phyloP scores from a whole-genome alignment of 306 rosid species.

The Bauhinia variegata region DNA sequence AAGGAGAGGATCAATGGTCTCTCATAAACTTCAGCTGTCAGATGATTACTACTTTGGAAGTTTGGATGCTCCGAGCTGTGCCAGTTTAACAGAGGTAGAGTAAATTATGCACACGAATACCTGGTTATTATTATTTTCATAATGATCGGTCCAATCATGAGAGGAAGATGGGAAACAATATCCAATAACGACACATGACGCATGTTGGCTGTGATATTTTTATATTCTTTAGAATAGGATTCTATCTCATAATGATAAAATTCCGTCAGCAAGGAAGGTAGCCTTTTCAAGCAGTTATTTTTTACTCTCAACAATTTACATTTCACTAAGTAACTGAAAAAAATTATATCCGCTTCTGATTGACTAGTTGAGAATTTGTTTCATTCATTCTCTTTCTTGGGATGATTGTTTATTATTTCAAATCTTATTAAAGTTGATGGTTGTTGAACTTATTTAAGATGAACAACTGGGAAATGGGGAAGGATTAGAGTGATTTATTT shows the following conservation, averaged over 20 bases:
- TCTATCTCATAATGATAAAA: slow-evolving; percentile 1
- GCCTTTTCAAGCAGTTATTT: slow-evolving; percentile 10
- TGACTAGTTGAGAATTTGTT: background rate
- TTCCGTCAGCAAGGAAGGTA: background rate
- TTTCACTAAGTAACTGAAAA: slow-evolving; percentile 5
- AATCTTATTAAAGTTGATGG: background rate
- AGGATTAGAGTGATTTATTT: background rate
- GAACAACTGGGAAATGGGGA: background rate
- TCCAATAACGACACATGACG: slow-evolving; percentile 26
- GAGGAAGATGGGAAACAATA: slow-evolving; percentile 25
- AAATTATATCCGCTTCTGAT: background rate
- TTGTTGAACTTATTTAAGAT: background rate
- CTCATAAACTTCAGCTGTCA: slow-evolving; percentile 41
- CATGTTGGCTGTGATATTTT: slow-evolving; percentile 15
- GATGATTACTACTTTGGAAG: slow-evolving; percentile 46
- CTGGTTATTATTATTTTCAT: slow-evolving; percentile 9
- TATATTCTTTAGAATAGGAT: background rate
- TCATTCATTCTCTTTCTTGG: background rate
- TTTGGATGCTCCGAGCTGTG: slow-evolving; percentile 46
- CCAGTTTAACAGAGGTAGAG: slow-evolving; percentile 66
- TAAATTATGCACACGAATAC: slow-evolving; percentile 1
- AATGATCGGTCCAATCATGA: slow-evolving; percentile 7
- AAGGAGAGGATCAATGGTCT: slow-evolving; percentile 56
- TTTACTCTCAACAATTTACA: background rate
- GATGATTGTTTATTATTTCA: background rate